phyloP scores from a whole-genome alignment of 2,329 filamentous ascomycete genomes.

The Polytolypa hystricis region DNA sequence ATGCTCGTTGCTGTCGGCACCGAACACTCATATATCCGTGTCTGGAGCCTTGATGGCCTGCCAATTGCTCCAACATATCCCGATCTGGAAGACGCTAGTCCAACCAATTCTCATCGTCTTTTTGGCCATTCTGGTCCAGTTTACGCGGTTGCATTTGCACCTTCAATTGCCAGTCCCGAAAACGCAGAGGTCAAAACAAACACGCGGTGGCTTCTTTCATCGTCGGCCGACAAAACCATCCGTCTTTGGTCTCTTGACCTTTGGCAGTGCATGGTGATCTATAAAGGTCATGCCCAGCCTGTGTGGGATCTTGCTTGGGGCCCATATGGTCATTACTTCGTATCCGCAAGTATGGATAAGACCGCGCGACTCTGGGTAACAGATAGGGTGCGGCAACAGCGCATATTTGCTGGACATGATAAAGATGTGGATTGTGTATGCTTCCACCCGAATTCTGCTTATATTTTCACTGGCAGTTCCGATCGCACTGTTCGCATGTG shows the following conservation, averaged over 20 bases:
- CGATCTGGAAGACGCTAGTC: constrained; percentile 48
- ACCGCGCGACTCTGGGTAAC: constrained; percentile 86
- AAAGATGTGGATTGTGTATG: constrained; percentile 82
- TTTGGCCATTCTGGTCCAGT: constrained; percentile 87
- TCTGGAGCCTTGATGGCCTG: constrained; percentile 84
- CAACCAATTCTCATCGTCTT: constrained; percentile 60
- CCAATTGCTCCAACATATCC: constrained; percentile 59
- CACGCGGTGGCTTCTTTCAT: constrained; percentile 73
- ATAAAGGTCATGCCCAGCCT: constrained; percentile 84
- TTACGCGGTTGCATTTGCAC: constrained; percentile 82
- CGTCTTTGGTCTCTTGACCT: constrained; percentile 87
- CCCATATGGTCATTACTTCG: constrained; percentile 91
- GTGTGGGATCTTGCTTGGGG: constrained; percentile 84
- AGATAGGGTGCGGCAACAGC: constrained; percentile 78
- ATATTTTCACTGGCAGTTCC: constrained; percentile 84
- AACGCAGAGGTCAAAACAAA: constrained; percentile 43
- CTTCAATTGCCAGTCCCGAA: constrained; percentile 45
- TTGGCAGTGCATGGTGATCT: constrained; percentile 86
- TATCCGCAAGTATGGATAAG: constrained; percentile 77
- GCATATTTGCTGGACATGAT: constrained; percentile 85
- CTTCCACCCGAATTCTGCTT: constrained; percentile 90
- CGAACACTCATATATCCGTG: constrained; percentile 85
- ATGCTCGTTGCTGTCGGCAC: constrained; percentile 80
- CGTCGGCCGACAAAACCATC: constrained; percentile 75
- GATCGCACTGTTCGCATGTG: constrained; percentile 97